Conservation (phyloP, 2,329 filamentous ascomycete genomes). For the Zymoseptoria ardabiliae region DNA sequence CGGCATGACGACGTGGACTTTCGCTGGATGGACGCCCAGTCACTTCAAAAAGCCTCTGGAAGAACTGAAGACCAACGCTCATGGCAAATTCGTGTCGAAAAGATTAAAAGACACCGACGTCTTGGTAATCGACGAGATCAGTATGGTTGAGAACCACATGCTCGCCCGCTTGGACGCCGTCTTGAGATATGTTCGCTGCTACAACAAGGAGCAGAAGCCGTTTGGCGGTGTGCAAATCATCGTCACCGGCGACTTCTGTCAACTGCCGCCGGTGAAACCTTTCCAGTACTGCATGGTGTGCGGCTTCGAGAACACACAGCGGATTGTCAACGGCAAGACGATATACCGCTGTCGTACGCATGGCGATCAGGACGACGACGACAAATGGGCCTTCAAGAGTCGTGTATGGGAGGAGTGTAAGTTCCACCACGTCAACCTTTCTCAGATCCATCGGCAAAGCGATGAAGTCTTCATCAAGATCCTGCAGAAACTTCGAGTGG, state of each 20-base stretch:
- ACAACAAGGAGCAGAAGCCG: conserved; percentile 14
- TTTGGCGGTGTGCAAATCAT: conserved; percentile 44
- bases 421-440: conserved; percentile 49
- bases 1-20: conserved; percentile 51
- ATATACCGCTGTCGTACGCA: conserved; percentile 31
- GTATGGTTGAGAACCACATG: conserved; percentile 53
- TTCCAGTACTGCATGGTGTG: conserved; percentile 48
- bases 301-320: conserved; percentile 29
- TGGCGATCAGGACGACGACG: conserved; percentile 37
- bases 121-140: conserved; percentile 59
- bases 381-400: conserved; percentile 57
- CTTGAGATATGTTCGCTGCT: conserved; percentile 35
- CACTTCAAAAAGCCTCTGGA: conserved; percentile 38
- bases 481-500: conserved; percentile 49
- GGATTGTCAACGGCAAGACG: conserved; percentile 18
- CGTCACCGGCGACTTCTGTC: conserved; percentile 46
- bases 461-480: conserved; percentile 49
- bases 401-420: conserved; percentile 47
- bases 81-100: conserved; percentile 29
- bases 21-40: conserved; percentile 49
- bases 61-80: conserved; percentile 19
- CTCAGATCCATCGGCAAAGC: conserved; percentile 50
- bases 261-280: conserved; percentile 53
- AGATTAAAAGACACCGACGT: conserved; percentile 44
- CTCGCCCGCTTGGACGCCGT: conserved; percentile 47